A percentile compares a stretch with the other conserved stretches of the same genome.
Conservation (phyloP, 2,329 filamentous ascomycete species). For the Iodosphaeria phyllophila region DNA sequence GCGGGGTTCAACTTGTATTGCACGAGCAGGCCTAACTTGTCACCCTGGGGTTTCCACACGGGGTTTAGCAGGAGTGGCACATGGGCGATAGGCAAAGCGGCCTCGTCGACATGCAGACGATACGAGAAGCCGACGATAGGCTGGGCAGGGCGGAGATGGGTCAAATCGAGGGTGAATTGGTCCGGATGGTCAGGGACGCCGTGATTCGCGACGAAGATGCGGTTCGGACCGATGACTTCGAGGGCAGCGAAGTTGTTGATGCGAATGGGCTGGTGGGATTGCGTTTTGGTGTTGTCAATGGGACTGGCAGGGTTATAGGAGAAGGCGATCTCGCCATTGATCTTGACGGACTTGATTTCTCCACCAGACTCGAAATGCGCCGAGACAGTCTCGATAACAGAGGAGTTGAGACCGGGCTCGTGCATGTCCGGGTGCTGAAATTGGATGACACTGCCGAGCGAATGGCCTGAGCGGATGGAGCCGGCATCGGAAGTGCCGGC, state of each 20-base stretch:
- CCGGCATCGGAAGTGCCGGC: constrained; percentile 60
- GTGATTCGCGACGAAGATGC: constrained; percentile 71
- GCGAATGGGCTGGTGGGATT: constrained; percentile 48
- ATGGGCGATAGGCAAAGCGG: constrained; percentile 26
- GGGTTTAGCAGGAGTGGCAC: constrained; percentile 58
- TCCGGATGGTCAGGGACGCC: constrained; percentile 45
- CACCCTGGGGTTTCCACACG: constrained; percentile 66
- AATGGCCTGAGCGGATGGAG: constrained; percentile 78
- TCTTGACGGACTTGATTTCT: constrained; percentile 47
- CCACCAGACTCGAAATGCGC: constrained; percentile 68
- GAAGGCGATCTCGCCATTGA: constrained; percentile 79
- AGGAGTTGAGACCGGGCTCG: constrained; percentile 65
- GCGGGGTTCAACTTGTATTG: constrained; percentile 69
- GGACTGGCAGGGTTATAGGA: constrained; percentile 47
- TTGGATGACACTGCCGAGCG: constrained; percentile 49
- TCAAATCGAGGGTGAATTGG: constrained; percentile 60
- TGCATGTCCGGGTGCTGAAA: constrained; percentile 67
- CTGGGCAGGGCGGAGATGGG: constrained; percentile 42
- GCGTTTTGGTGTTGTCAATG: constrained; percentile 12
- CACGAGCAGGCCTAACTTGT: constrained; percentile 72
- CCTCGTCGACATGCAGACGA: constrained; percentile 55
- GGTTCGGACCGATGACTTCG: constrained; percentile 86
- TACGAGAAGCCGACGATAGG: constrained; percentile 83
- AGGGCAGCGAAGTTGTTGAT: constrained; percentile 78
- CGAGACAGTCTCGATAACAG: constrained; percentile 81